Evolutionary conservation across 1,284 basidiomycete genomes (phyloP).

Genomic region (Neolentinus lepideus): DNA sequence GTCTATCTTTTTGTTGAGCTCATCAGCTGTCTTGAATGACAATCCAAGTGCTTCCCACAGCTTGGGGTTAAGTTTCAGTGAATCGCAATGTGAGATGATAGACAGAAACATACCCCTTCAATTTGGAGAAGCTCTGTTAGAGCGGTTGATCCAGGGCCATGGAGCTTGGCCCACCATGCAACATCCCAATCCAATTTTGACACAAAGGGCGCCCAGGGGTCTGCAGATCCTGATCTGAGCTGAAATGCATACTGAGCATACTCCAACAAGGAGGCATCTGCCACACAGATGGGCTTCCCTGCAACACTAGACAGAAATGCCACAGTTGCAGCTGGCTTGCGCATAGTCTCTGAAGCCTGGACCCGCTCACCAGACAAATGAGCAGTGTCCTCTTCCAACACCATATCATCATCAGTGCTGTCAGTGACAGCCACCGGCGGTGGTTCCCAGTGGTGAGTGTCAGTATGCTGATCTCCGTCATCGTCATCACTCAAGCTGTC

Average conservation of each 20-base stretch:
- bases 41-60: too few relatives aligned
- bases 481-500: neutral
- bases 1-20: too few relatives aligned
- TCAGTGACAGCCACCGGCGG: neutral
- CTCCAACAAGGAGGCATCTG: neutral
- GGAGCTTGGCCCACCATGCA: constrained; percentile 14
- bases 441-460: neutral
- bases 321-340: neutral
- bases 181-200: constrained; percentile 15
- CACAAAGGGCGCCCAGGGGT: constrained; percentile 12
- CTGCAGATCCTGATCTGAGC: neutral
- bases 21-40: too few relatives aligned
- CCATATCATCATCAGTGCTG: neutral
- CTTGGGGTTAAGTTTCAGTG: too few relatives aligned
- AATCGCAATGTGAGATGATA: too few relatives aligned
- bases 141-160: constrained; percentile 14
- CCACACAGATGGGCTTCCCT: neutral
- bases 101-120: constrained; percentile 10
- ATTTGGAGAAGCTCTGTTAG: constrained; percentile 14
- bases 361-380: neutral
- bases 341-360: too few relatives aligned
- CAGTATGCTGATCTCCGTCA: neutral
- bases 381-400: neutral
- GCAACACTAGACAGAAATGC: neutral
- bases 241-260: neutral